A percentile compares a stretch with the other conserved stretches of the same genome.
These are phyloP conservation scores for Myrmaecium sp. DNA, from an alignment of 2,329 filamentous ascomycete species.

Conservation along the genomic window DNA sequence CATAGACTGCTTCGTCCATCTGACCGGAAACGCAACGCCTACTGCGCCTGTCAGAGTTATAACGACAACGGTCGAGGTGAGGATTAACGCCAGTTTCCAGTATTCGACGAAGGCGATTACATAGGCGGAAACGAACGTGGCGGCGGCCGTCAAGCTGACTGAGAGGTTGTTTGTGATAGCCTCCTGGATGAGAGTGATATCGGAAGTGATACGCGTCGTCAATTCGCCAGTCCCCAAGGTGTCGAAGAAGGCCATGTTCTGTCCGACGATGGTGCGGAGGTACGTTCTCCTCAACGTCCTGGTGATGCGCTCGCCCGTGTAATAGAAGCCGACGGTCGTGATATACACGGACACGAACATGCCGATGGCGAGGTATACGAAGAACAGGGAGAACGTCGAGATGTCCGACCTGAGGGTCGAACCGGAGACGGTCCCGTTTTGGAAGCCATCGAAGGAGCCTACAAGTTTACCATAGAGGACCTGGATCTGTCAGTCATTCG, in stretches of 20 bases:
- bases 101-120: conserved; percentile 2
- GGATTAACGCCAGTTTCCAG: conserved; percentile 3
- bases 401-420: too few relatives aligned
- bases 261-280: not conserved
- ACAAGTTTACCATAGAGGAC: too few relatives aligned
- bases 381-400: conserved; percentile 20
- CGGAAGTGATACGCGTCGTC: conserved; percentile 81
- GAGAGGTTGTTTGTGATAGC: conserved; percentile 42
- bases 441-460: too few relatives aligned
- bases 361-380: conserved; percentile 18
- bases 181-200: conserved; percentile 84
- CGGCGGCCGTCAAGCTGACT: conserved; percentile 49
- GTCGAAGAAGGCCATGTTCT: not conserved
- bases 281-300: conserved; percentile 20
- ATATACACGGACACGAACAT: conserved; percentile 20
- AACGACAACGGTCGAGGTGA: conserved; percentile 2
- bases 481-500: too few relatives aligned
- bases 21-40: not conserved
- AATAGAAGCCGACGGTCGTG: conserved; percentile 73
- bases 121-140: conserved; percentile 64
- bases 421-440: too few relatives aligned
- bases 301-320: conserved; percentile 23
- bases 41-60: conserved; percentile 1
- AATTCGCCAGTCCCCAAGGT: conserved; percentile 47
- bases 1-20: conserved; percentile 28